phyloP scores from a whole-genome alignment of 1,139 yeast species.

The Yamadazyma diospyri region DNA sequence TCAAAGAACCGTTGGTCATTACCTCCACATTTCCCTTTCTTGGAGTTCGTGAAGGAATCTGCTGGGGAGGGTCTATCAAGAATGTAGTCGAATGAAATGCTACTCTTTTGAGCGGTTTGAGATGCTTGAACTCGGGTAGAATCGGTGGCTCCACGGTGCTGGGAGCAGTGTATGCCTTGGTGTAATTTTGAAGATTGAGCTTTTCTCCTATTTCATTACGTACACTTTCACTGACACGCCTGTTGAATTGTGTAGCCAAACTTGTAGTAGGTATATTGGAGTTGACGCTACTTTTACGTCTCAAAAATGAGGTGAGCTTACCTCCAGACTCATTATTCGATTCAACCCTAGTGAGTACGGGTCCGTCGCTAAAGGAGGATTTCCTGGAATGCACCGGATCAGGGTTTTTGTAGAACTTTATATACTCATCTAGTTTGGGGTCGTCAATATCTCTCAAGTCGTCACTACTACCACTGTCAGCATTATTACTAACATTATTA shows the following conservation, averaged over 20 bases:
- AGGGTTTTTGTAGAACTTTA: conserved; percentile 46
- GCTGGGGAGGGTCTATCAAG: conserved; percentile 71
- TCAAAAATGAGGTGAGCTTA: conserved; percentile 25
- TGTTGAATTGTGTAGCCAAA: conserved; percentile 17
- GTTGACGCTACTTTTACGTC: conserved; percentile 19
- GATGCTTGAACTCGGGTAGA: conserved; percentile 22
- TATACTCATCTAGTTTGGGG: conserved; percentile 56
- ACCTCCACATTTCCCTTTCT: conserved; percentile 70
- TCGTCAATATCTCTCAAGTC: conserved; percentile 28
- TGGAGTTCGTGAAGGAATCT: conserved; percentile 63
- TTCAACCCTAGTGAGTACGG: conserved; percentile 8
- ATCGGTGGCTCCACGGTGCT: conserved; percentile 5
- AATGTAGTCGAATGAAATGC: conserved; percentile 73
- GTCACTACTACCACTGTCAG: neutral
- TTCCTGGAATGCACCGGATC: conserved; percentile 18
- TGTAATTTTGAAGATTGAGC: neutral
- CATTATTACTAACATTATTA: neutral
- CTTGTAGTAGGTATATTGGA: conserved; percentile 13
- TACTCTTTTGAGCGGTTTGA: conserved; percentile 57
- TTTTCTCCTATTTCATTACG: neutral
- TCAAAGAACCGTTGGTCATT: conserved; percentile 53
- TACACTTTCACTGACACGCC: conserved; percentile 12
- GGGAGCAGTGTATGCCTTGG: neutral
- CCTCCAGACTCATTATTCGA: conserved; percentile 8
- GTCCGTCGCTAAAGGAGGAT: conserved; percentile 16